Percentiles rank a stretch among this genome's conserved stretches.
phyloP scores from a whole-genome alignment of 306 rosid species.

The Bauhinia variegata region DNA sequence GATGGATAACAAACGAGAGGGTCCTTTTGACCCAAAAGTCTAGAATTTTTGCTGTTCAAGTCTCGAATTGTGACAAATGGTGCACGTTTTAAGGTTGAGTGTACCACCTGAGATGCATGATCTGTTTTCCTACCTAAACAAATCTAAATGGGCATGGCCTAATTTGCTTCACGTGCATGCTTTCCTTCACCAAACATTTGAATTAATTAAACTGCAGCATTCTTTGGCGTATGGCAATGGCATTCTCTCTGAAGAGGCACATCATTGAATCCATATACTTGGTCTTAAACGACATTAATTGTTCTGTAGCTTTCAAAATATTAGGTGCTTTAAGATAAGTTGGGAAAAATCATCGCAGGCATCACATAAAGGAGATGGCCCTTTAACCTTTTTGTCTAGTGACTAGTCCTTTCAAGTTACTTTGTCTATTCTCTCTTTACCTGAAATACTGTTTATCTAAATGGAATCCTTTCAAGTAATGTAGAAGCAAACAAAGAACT shows the following conservation, averaged over 20 bases:
- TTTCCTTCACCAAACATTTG: background rate
- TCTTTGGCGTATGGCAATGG: slow-evolving; percentile 25
- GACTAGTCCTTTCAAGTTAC: slow-evolving; percentile 60
- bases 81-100: slow-evolving; percentile 45
- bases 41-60: slow-evolving; percentile 20
- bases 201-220: too few species aligned
- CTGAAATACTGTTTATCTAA: slow-evolving; percentile 35
- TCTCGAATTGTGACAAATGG: slow-evolving; percentile 30
- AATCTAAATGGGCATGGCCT: slow-evolving; percentile 31
- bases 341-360: slow-evolving; percentile 44
- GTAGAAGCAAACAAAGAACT: too few species aligned
- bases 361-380: slow-evolving; percentile 51
- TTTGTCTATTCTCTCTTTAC: slow-evolving; percentile 40
- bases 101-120: slow-evolving; percentile 50
- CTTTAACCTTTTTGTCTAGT: slow-evolving; percentile 54
- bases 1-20: slow-evolving; percentile 31
- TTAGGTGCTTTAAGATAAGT: slow-evolving; percentile 42
- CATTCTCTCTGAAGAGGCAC: background rate
- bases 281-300: slow-evolving; percentile 2
- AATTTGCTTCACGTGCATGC: too few species aligned
- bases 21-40: slow-evolving; percentile 22
- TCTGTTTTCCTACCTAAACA: slow-evolving; percentile 41
- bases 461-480: too few species aligned
- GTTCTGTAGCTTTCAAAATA: slow-evolving; percentile 29
- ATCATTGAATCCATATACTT: slow-evolving; percentile 1